These are phyloP conservation scores for Acanthamoeba sp. DNA, from an alignment of 208 protist species.

Conservation along the genomic window DNA sequence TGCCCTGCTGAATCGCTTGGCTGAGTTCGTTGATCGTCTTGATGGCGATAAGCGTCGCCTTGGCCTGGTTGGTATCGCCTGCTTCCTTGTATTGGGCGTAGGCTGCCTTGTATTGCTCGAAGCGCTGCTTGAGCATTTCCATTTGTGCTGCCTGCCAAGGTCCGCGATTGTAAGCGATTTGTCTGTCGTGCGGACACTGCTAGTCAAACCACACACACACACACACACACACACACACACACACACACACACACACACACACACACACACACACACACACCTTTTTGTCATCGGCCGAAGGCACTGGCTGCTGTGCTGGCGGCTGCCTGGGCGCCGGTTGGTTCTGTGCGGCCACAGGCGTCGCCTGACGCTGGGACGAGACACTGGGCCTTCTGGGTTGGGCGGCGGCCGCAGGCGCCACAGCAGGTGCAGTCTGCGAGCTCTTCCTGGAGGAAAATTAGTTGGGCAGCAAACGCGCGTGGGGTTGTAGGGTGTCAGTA, in stretches of 20 bases:
- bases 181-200: no score
- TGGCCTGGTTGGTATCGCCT: slow-evolving; percentile 5
- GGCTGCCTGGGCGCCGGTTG: background rate
- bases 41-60: slow-evolving; percentile 1
- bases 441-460: background rate
- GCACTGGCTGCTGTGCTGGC: background rate
- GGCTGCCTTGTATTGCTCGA: slow-evolving; percentile 33
- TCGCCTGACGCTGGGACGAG: background rate
- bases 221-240: no score
- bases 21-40: slow-evolving; percentile 7
- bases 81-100: slow-evolving; percentile 27
- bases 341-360: background rate
- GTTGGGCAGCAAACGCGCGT: background rate
- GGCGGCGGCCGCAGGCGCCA: background rate
- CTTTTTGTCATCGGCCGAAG: background rate
- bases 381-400: background rate
- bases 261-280: background rate
- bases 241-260: background rate
- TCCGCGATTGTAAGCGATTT: background rate
- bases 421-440: background rate
- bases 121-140: slow-evolving; percentile 18
- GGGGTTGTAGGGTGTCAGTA: background rate
- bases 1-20: slow-evolving; percentile 24
- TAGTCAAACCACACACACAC: no score
- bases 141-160: background rate